Base-by-base conservation (phyloP, 768 basidiomycete genomes). In the Cyathus striatus region DNA sequence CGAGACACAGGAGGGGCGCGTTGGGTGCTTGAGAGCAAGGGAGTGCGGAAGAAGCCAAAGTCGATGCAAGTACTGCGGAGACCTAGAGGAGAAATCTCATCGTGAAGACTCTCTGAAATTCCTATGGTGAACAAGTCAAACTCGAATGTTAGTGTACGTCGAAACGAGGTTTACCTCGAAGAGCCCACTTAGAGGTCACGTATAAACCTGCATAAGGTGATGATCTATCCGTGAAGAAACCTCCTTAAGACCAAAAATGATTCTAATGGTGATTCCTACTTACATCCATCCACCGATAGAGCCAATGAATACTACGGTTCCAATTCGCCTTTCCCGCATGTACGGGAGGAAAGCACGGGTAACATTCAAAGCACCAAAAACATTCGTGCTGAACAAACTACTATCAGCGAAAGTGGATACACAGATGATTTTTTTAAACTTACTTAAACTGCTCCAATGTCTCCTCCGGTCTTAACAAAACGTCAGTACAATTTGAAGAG, bases 351-450 rank as follows among this genome's bases (percentile, higher is more conserved):
- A 66, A 0, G 74, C 73, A 16, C 70, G 56, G 5, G 63, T 52
- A n/a, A 73, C 65, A 44, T 72, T 70, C 5, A 73, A 45, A 0
- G 59, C 64, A 4, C 72, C 72, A 51, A 75, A 72, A 1, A 75
- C 62, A 49, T 73, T 73, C 1, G 67, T 69, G 42, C 70, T 70
- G 49, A 45, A 52, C 38, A 43, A 38, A 13, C 5, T n/a, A 18
- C 30, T 32, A 5, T 12, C 17, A 18, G 5, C 13, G n/a, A 14
- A 37, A 37, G n/a, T 36, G 13, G 23, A 16, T 10, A 13, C 26
- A 32, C 14, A 3, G 20, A 12, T n/a, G 13, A 13, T 4, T 25
- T n/a, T 16, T 20, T 20, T 26, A 30, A 9, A 14, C 62, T 23
- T 48, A 64, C 64, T 68, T 65, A 53, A 64, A 66, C 34, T 68